Percentiles rank a stretch among this genome's conserved stretches.
These are phyloP conservation scores for Komagataella pseudopastoris DNA, from an alignment of 805 yeast genomes.

Conservation along the genomic window DNA sequence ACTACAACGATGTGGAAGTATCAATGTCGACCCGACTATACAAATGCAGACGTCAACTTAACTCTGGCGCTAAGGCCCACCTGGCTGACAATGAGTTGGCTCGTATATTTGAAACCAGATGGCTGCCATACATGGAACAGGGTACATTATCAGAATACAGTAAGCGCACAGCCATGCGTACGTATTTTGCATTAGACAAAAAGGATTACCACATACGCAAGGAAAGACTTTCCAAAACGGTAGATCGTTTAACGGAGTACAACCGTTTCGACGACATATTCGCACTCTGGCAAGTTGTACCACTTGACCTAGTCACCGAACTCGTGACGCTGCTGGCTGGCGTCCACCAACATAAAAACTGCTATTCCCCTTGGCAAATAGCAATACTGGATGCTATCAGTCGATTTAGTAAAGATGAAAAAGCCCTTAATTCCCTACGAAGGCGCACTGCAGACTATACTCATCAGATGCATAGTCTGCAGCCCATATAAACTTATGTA, in stretches of 20 bases:
- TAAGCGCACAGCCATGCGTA: background rate
- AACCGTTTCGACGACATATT: background rate
- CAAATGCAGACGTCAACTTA: constrained; percentile 1
- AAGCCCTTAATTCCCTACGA: background rate
- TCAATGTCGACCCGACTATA: background rate
- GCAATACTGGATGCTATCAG: background rate
- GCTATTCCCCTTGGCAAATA: background rate
- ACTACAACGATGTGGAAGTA: background rate
- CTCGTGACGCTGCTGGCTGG: background rate
- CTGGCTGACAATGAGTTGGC: background rate
- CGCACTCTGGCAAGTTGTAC: background rate
- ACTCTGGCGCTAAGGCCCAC: background rate
- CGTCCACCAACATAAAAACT: background rate
- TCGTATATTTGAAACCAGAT: background rate
- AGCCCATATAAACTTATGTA: background rate
- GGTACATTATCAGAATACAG: background rate
- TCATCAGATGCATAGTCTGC: background rate
- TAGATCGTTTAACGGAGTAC: background rate
- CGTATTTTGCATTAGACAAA: background rate
- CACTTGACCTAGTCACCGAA: background rate
- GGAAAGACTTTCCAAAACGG: background rate
- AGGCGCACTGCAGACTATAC: background rate
- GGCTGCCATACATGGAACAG: background rate
- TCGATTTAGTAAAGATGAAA: background rate
- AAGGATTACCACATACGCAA: background rate